A percentile compares a stretch with the other conserved stretches of the same genome.
phyloP scores from a whole-genome alignment of 1,284 basidiomycete species.

The Cryptococcus hybrid region DNA sequence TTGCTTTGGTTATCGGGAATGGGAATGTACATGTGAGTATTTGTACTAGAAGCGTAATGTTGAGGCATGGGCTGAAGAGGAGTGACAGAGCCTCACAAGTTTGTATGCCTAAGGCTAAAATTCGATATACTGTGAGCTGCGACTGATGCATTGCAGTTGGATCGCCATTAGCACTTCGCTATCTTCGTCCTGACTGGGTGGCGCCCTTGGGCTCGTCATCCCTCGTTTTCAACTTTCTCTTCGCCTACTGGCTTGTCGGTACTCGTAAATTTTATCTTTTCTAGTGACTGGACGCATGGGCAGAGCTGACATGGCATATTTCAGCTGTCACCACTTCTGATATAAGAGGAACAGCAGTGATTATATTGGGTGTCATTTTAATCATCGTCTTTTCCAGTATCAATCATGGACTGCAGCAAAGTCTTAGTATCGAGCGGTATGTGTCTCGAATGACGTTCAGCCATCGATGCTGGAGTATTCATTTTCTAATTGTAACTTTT shows the following conservation, averaged over 20 bases:
- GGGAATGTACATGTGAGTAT: conserved; percentile 49
- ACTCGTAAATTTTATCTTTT: conserved; percentile 36
- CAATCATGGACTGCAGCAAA: conserved; percentile 49
- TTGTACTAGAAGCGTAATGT: not conserved
- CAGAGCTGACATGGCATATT: conserved; percentile 4
- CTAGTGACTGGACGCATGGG: not conserved
- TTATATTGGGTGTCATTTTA: conserved; percentile 49
- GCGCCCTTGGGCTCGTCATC: conserved; percentile 48
- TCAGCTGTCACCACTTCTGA: conserved; percentile 48
- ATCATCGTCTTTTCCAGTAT: conserved; percentile 51
- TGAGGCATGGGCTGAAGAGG: conserved; percentile 7
- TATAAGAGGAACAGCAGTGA: conserved; percentile 48
- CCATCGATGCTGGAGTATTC: conserved; percentile 2
- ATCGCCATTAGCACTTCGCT: conserved; percentile 48
- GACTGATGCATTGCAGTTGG: conserved; percentile 32
- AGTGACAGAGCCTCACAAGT: conserved; percentile 43
- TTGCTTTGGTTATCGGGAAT: conserved; percentile 50
- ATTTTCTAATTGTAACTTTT: conserved; percentile 12
- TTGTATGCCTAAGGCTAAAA: conserved; percentile 27
- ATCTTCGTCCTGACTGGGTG: conserved; percentile 51
- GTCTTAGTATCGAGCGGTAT: conserved; percentile 54
- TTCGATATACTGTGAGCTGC: not conserved
- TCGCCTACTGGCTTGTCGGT: conserved; percentile 50
- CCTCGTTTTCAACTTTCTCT: conserved; percentile 51
- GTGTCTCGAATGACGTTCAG: conserved; percentile 1